Conservation (phyloP, 495 filamentous ascomycete species). For the Aspergillus sparsus region DNA sequence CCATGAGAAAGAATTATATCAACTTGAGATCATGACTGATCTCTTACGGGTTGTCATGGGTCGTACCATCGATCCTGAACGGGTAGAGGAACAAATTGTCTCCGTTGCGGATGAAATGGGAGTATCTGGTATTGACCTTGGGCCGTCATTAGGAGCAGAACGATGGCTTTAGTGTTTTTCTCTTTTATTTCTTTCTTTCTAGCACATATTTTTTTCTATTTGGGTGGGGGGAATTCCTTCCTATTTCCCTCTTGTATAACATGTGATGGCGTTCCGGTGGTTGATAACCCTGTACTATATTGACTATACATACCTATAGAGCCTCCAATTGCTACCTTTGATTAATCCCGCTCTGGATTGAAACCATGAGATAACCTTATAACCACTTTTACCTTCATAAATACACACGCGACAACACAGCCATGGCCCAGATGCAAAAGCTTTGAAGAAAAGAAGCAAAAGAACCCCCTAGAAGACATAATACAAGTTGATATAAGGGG, state of each 20-base stretch:
- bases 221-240: slow-evolving; percentile 5
- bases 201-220: background rate
- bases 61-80: slow-evolving; percentile 39
- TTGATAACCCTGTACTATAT: slow-evolving; percentile 7
- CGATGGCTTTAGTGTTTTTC: slow-evolving; percentile 26
- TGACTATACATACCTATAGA: background rate
- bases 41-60: slow-evolving; percentile 54
- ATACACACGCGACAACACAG: too few species aligned
- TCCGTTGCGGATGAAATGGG: slow-evolving; percentile 59
- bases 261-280: background rate
- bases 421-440: too few species aligned
- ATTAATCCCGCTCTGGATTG: slow-evolving; percentile 3
- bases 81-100: slow-evolving; percentile 44
- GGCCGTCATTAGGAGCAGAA: slow-evolving; percentile 32
- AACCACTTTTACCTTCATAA: too few species aligned
- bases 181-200: background rate
- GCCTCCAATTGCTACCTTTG: background rate
- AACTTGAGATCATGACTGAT: slow-evolving; percentile 51
- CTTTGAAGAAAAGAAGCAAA: too few species aligned
- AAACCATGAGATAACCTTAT: background rate
- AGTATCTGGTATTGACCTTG: slow-evolving; percentile 39
- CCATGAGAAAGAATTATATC: slow-evolving; percentile 46
- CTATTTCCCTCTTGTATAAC: background rate
- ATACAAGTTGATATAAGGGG: background rate
- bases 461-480: too few species aligned